Percentiles rank a stretch among this genome's conserved stretches.
These are phyloP conservation scores for Jackrogersella multiformis DNA, from an alignment of 495 filamentous ascomycete species.

Conservation along the genomic window DNA sequence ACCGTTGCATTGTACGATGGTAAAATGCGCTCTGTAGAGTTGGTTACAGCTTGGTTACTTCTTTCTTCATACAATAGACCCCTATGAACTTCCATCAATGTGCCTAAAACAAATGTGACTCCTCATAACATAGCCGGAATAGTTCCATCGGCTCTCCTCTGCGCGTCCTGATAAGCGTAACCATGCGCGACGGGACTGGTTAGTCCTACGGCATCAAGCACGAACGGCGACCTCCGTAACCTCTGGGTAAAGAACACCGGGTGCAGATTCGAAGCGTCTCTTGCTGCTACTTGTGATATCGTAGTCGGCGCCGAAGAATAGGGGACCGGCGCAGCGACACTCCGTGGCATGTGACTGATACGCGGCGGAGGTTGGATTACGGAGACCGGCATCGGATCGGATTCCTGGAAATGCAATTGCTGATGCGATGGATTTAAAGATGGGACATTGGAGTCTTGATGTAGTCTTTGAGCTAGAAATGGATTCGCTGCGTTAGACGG, in stretches of 20 bases:
- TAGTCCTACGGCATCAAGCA: conserved; percentile 35
- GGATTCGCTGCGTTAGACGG: background rate
- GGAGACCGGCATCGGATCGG: conserved; percentile 11
- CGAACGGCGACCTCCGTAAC: conserved; percentile 53
- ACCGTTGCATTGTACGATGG: background rate
- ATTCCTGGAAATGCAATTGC: background rate
- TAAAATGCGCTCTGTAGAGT: background rate
- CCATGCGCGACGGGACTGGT: conserved; percentile 61
- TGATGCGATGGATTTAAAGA: conserved; percentile 1
- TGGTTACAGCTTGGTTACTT: background rate
- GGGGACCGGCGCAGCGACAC: background rate
- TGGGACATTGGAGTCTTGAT: conserved; percentile 6
- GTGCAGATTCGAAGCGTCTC: conserved; percentile 59
- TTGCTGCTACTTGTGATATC: background rate
- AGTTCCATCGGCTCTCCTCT: conserved; percentile 39
- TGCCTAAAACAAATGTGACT: background rate
- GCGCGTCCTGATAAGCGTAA: conserved; percentile 60
- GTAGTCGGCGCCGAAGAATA: background rate
- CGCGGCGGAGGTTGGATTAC: conserved; percentile 16
- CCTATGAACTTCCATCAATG: background rate
- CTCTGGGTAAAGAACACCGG: conserved; percentile 69
- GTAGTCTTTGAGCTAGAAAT: background rate
- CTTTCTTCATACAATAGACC: background rate
- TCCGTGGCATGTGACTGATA: conserved; percentile 23
- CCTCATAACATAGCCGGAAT: conserved; percentile 53